phyloP scores from a whole-genome alignment of 495 filamentous ascomycete species.

The Thermothielavioides terrestris region DNA sequence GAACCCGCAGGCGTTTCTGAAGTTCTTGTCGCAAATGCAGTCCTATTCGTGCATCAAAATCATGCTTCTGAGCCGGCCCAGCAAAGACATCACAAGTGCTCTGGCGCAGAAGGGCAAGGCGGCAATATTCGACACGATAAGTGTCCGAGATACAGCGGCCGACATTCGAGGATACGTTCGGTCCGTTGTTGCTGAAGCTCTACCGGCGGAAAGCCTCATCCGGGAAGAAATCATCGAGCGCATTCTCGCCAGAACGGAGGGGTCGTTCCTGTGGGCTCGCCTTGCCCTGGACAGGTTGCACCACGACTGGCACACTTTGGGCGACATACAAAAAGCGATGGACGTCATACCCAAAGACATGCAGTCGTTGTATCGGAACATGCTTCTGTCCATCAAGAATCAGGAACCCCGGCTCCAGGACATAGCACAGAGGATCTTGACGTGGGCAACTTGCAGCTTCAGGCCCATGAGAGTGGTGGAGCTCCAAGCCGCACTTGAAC shows the following conservation, averaged over 20 bases:
- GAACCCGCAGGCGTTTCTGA: background rate
- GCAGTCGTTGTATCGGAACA: background rate
- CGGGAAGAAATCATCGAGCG: background rate
- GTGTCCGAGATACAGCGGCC: background rate
- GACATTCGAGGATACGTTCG: background rate
- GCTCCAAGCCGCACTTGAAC: background rate
- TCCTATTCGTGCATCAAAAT: background rate
- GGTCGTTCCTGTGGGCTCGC: constrained; percentile 1
- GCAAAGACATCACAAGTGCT: background rate
- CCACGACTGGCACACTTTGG: background rate
- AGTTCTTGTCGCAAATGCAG: background rate
- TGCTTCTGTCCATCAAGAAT: background rate
- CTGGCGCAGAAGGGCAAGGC: background rate
- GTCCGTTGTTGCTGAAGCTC: background rate
- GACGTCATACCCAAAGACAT: background rate
- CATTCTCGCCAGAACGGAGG: background rate
- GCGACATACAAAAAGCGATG: background rate
- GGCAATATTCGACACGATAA: background rate
- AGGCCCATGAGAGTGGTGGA: background rate
- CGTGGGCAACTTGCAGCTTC: background rate
- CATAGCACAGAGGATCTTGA: background rate
- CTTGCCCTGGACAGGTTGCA: background rate
- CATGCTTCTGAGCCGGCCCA: background rate
- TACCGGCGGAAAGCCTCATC: background rate
- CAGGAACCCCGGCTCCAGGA: background rate